Base-by-base conservation (phyloP, 2,329 filamentous ascomycete species). In the Chaetothyriales sp. region DNA sequence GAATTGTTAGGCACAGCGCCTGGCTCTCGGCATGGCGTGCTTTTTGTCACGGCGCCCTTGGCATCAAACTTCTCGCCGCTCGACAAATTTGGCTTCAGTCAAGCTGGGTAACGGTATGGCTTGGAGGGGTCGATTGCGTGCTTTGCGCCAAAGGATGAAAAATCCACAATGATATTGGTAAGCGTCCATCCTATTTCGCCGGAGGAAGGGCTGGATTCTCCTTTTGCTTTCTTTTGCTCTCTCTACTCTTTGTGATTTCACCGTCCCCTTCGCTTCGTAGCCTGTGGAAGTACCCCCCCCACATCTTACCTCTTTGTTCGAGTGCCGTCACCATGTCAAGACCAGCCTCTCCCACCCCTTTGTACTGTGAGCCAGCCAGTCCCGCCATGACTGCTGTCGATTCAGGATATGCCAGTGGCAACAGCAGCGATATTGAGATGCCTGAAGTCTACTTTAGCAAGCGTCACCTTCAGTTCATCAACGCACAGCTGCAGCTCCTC, bases 401-500 rank as follows among this genome's bases (percentile, higher is more conserved):
- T 70, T 95, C 90, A 37, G 90, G 90, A 57, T 95, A 95, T 73
- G 86, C 81, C 63, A 85, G 70, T 69, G 83, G 78, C 44, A 74
- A 76, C 49, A 82, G 80, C 33, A 83, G 78, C 61, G 73, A 77
- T 44, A 72, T 74, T 49, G 73, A 73, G 58, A 75, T 90, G 18
- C 85, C 89, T 13, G 80, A 86, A 55, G 77, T 97, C 63, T 81
- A 83, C 69, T 88, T 98, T 73, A 90, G 87, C 59, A 85, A 85
- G 67, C 79, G 84, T 57, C 90, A 98, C 69, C 76, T 97, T 61
- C 83, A 86, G 63, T 90, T 90, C 69, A 77, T 98, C 67, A 98
- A 98, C 76, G 72, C 81, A 58, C 88, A 94, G 69, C 74, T 98
- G 61, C 86, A 92, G 68, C 79, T 83, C 65, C 85, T 97, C 69